Conservation (phyloP, 1,139 yeast genomes). For the Nakaseomyces glabratus region DNA sequence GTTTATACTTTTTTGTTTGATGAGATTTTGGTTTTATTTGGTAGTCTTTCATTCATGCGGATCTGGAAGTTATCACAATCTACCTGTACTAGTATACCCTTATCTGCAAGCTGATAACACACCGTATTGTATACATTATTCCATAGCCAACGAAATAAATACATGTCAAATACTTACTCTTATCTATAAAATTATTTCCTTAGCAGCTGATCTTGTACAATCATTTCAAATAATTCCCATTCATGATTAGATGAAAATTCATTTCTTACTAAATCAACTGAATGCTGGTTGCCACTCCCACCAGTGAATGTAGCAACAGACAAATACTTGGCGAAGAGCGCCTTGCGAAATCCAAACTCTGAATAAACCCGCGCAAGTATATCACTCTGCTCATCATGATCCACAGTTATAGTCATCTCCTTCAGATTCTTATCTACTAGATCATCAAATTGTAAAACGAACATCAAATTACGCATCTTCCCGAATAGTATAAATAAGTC, state of each 20-base stretch:
- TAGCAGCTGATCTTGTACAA: not conserved
- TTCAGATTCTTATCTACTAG: not conserved
- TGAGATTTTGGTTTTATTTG: too few relatives aligned
- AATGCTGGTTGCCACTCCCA: not conserved
- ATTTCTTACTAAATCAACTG: not conserved
- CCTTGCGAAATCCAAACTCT: conserved; percentile 2
- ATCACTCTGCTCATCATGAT: not conserved
- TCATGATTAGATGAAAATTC: conserved; percentile 1
- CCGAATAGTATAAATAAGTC: not conserved
- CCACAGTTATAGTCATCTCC: conserved; percentile 1
- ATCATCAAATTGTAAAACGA: not conserved
- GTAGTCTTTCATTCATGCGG: too few relatives aligned
- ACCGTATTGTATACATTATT: too few relatives aligned
- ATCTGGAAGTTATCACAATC: too few relatives aligned
- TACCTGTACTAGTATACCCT: too few relatives aligned
- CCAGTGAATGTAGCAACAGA: not conserved
- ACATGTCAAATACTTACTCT: too few relatives aligned
- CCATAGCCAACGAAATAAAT: too few relatives aligned
- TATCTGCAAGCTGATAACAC: too few relatives aligned
- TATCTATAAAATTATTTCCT: too few relatives aligned
- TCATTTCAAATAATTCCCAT: not conserved
- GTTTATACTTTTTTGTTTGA: too few relatives aligned
- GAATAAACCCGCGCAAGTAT: not conserved
- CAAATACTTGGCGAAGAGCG: not conserved
- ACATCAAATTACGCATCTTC: not conserved